phyloP scores from a whole-genome alignment of 768 basidiomycete genomes.

The Crucibulum laeve region DNA sequence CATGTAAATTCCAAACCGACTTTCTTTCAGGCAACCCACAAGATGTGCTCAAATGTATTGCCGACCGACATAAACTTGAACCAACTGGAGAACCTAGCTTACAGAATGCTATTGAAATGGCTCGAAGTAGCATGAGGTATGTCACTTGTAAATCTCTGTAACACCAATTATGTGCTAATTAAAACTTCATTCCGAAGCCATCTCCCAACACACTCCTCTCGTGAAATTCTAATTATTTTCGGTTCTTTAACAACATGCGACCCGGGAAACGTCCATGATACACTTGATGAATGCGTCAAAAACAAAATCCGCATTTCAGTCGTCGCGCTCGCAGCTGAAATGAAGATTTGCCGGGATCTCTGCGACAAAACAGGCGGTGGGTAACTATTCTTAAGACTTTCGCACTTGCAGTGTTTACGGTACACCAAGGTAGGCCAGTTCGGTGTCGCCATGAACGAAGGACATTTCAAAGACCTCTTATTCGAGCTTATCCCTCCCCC shows the following conservation, averaged over 20 bases:
- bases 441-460: slow-evolving; percentile 97
- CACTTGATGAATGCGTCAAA: slow-evolving; percentile 78
- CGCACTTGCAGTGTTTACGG: slow-evolving; percentile 4
- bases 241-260: slow-evolving; percentile 96
- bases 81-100: slow-evolving; percentile 91
- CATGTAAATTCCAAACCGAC: neutral
- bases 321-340: slow-evolving; percentile 93
- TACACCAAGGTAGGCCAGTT: slow-evolving; percentile 58
- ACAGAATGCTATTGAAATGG: slow-evolving; percentile 98
- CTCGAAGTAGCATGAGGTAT: slow-evolving; percentile 88
- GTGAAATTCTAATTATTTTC: slow-evolving; percentile 91
- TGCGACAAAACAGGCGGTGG: slow-evolving; percentile 89
- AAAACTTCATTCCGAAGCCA: slow-evolving; percentile 51
- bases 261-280: slow-evolving; percentile 94
- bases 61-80: slow-evolving; percentile 84
- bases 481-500: slow-evolving; percentile 97
- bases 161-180: neutral
- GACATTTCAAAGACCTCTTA: slow-evolving; percentile 91
- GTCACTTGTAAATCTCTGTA: slow-evolving; percentile 3
- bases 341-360: slow-evolving; percentile 94
- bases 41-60: slow-evolving; percentile 84
- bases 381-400: slow-evolving; percentile 14
- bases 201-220: slow-evolving; percentile 94
- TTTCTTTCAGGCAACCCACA: slow-evolving; percentile 79
- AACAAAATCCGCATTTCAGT: slow-evolving; percentile 89